Base-by-base conservation (phyloP, 345 rosid genomes). In the Heritiera fomes region DNA sequence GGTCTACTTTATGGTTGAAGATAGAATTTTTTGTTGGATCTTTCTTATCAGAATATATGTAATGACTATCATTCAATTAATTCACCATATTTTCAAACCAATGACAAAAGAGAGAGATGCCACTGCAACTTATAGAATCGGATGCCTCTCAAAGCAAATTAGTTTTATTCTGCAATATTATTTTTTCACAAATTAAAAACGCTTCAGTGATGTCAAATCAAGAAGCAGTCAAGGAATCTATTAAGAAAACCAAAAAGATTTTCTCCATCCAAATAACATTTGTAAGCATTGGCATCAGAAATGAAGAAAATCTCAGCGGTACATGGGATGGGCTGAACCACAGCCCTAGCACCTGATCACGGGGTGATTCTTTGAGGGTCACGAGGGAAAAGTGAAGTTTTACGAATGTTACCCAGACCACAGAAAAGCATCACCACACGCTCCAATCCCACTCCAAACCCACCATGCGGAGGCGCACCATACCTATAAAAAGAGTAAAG, bases 381-480 rank as follows among this genome's bases (percentile, higher is more conserved):
- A 32, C 93, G 97, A 28, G 98, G 99, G 94, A 79, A 93, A 40
- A 92, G 91, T 0, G 99, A 95, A 30, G 93, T 85, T 77, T 91
- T 91, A 43, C 93, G 86, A 71, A 95, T 92, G 87, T 93, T 91
- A 40, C 92, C 90, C 69, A 91, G 87, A 7, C 88, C 97, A 30
- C 90, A 92, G 80, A 91, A 95, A 13, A 93, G 89, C 98, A 95
- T 95, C 7, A 95, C 94, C 63, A 93, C 95, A 8, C 95, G 89
- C 83, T 95, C 98, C 70, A 76, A 53, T 62, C 78, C 78, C 3
- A 63, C 78, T 32, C 78, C 95, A 34, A 95, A 94, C 9, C 98
- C 97, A n/a, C 97, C 99, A 32, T 93, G 99, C 0, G 92, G 97
- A 52, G 99, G 91, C 4, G 90, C 93, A 45, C 98, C 98, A 55